Base-by-base conservation (phyloP, 208 protist genomes). In the Leishmania amazonensis region DNA sequence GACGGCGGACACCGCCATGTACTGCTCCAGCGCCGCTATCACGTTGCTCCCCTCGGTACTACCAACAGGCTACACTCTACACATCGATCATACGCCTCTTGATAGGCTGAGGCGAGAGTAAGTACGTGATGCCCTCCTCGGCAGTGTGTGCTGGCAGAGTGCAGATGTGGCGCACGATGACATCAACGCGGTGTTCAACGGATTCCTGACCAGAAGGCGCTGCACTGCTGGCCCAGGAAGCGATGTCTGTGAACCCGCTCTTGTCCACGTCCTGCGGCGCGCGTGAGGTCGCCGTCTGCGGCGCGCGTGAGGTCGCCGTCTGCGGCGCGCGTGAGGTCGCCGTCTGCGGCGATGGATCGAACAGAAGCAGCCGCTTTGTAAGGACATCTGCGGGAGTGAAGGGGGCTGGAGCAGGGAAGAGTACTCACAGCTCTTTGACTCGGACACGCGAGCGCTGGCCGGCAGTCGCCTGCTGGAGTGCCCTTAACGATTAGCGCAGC, bases 21-120 rank as follows among this genome's bases (percentile, higher is more conserved):
- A 86, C 75, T 76, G 57, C 79, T 88, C 81, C 35, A 88, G 62
- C 47, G 85, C 81, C 11, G 72, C 15, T 2, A 85, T 15, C 7
- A 15, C 54, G 24, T 74, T 75, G 21, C 74, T 82, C 13, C 78
- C 73, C 47, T 65, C 51, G 68, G 81, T 86, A 87, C 9, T 79
- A 82, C 15, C 85, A 71, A 38, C 76, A 85, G 24, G 73, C 78
- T 2, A 73, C 78, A 53, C 79, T 83, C 45, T 81, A 58, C 45
- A 57, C 74, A 21, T 4, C 28, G 0, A 28, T 28, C 64, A 85
- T 75, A 15, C 3, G 28, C 75, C 57, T 57, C 81, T 81, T 88
- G 28, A 83, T 24, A 17, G 74, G 47, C n/a, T 76, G 65, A 6
- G 64, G 42, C 21, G 80, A 81, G 35, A 83, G 51, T 4, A 75